A percentile compares a stretch with the other conserved stretches of the same genome.
Conservation (phyloP, 2,329 filamentous ascomycete genomes). For the Epichloe bromicola region DNA sequence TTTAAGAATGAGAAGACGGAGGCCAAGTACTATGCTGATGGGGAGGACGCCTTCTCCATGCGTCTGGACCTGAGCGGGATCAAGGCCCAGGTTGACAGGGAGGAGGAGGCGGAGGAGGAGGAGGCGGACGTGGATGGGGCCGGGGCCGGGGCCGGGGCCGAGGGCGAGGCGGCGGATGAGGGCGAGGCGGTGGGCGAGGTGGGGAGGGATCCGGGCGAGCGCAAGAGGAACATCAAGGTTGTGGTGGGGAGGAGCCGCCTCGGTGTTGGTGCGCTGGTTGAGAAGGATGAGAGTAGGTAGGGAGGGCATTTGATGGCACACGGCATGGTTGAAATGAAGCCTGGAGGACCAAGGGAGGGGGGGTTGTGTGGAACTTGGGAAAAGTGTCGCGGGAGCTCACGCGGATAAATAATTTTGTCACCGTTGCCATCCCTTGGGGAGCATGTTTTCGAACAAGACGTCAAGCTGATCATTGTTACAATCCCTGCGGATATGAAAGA, state of each 20-base stretch:
- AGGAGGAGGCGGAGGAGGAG: slow-evolving; percentile 12
- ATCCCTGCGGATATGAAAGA: no score
- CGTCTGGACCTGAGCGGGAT: slow-evolving; percentile 64
- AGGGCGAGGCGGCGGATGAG: slow-evolving; percentile 40
- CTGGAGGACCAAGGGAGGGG: no score
- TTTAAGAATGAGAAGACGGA: slow-evolving; percentile 83
- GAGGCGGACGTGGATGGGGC: slow-evolving; percentile 27
- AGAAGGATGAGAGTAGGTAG: slow-evolving; percentile 46
- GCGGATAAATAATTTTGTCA: no score
- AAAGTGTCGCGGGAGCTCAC: no score
- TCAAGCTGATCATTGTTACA: no score
- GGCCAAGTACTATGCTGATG: slow-evolving; percentile 89
- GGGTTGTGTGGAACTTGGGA: no score
- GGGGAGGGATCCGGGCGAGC: slow-evolving; percentile 32
- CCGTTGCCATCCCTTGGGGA: no score
- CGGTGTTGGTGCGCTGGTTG: slow-evolving; percentile 67
- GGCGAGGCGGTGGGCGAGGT: slow-evolving; percentile 57
- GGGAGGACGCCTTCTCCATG: slow-evolving; percentile 94
- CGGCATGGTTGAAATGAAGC: no score
- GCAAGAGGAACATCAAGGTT: slow-evolving; percentile 69
- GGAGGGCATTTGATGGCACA: no score
- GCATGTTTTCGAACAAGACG: no score
- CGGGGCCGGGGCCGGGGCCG: slow-evolving; percentile 9
- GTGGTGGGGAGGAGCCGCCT: slow-evolving; percentile 64
- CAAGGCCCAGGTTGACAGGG: slow-evolving; percentile 27